Base-by-base conservation (phyloP, 768 basidiomycete genomes). In the Sistotremastrum suecicum region DNA sequence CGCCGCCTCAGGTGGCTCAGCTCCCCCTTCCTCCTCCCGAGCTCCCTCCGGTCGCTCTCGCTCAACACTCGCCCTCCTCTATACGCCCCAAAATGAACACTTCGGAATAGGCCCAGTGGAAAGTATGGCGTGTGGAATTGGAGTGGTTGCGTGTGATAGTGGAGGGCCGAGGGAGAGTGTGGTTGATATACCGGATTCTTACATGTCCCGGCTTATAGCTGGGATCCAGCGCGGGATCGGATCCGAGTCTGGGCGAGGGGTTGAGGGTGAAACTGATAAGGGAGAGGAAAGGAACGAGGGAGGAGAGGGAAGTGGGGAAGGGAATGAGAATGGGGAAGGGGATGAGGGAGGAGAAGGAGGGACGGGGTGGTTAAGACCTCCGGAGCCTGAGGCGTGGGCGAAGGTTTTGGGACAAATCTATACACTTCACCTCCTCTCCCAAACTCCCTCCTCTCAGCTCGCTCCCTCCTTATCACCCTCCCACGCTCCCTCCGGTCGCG, bases 71-170 rank as follows among this genome's bases (percentile, higher is more conserved):
- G 85, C 76, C 0, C 68, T 98, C 0, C 70, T 99, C 5, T 99
- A 99, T 60, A 99, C 94, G 0, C 95, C 94, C 0, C 66, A 74
- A 5, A 94, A 94, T 60, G 94, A 99, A 56, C 94, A 99, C 60
- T 95, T 98, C 59, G 95, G 94, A 1, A 97, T 99, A 53, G 92
- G 83, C 0, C 94, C 95, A 2, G 75, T 97, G 3, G 94, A 99
- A 60, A 91, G 78, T 0, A 97, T 97, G 90, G 73, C 78, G 5
- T 91, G 85, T 41, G 88, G 90, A 3, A 60, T 98, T 0, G 90
- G 92, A 0, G 83, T 98, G 1, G 63, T 99, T 12, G 92, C 91
- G 0, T 88, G 83, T 54, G 64, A 87, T 56, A 80, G 75, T 48
- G 88, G 87, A 10, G 94, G 94, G 2, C 95, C 95, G 6, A 85